Evolutionary conservation across 2,329 filamentous ascomycete genomes (phyloP).

Genomic region (Fusarium stilboides): DNA sequence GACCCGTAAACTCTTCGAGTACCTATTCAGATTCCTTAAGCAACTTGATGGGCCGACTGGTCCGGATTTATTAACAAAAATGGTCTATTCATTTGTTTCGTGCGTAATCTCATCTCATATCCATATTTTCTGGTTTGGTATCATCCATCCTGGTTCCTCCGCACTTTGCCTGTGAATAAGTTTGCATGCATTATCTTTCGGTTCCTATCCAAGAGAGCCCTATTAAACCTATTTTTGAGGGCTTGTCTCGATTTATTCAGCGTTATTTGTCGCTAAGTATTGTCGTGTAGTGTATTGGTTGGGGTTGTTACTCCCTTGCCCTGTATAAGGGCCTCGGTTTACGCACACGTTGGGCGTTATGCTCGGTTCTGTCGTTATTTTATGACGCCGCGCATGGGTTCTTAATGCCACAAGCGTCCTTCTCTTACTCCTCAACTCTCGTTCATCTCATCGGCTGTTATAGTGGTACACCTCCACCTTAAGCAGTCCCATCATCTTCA

Average conservation of each 20-base stretch:
- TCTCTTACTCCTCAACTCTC: conserved; percentile 2
- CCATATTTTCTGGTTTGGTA: conserved; percentile 44
- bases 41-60: not conserved
- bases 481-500: conserved; percentile 48
- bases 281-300: conserved; percentile 2
- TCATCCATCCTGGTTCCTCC: conserved; percentile 35
- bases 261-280: not conserved
- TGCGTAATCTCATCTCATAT: conserved; percentile 33
- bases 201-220: conserved; percentile 22
- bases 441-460: not conserved
- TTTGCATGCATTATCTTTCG: conserved; percentile 18
- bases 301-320: not conserved
- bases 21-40: not conserved
- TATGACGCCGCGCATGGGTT: not conserved
- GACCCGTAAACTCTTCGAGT: not conserved
- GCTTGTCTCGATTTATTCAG: conserved; percentile 4
- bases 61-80: conserved; percentile 10
- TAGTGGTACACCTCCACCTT: not conserved
- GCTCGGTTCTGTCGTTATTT: conserved; percentile 7
- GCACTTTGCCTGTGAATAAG: conserved; percentile 2
- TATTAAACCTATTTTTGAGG: not conserved
- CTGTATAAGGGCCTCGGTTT: not conserved
- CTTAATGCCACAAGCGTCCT: not conserved
- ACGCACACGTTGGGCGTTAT: not conserved
- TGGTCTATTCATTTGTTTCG: conserved; percentile 40